Evolutionary conservation across 164 flowering plant species (phyloP).

Genomic region (Litsea cubeba): DNA sequence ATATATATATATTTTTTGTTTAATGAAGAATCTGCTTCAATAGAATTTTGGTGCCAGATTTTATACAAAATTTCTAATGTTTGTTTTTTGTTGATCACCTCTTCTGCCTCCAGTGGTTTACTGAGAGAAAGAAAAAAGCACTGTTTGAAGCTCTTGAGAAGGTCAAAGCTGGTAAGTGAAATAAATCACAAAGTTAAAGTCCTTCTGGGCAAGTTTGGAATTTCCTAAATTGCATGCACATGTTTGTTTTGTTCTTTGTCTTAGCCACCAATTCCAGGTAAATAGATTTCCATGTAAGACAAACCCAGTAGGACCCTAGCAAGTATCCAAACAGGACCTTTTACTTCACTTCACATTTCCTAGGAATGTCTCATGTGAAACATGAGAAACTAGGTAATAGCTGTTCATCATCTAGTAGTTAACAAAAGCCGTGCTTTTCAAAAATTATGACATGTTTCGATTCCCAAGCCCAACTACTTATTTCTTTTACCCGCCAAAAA

Average conservation of each 20-base stretch:
- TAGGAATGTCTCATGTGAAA: background rate
- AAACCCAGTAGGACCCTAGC: background rate
- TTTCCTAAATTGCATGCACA: too few relatives aligned
- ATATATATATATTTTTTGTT: too few relatives aligned
- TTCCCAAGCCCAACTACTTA: background rate
- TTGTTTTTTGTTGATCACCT: background rate
- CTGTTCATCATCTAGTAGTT: background rate
- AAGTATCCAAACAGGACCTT: background rate
- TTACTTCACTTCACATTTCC: background rate
- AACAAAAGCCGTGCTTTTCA: background rate
- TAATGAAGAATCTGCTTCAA: background rate
- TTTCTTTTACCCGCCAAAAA: background rate
- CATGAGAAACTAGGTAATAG: background rate
- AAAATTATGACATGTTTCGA: background rate
- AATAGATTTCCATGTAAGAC: background rate
- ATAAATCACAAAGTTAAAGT: too few relatives aligned
- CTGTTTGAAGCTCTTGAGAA: conserved; percentile 84
- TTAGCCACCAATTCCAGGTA: background rate
- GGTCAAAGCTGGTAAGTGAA: conserved; percentile 69
- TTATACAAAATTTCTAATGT: background rate
- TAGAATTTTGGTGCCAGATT: background rate
- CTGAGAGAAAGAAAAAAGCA: conserved; percentile 55
- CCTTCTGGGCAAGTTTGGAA: too few relatives aligned
- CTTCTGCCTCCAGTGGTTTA: conserved; percentile 48
- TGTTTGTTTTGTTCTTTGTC: background rate